A percentile compares a stretch with the other conserved stretches of the same genome.
Evolutionary conservation across 257 asterid genomes (phyloP).

Genomic region (Gynochthodes officinalis): DNA sequence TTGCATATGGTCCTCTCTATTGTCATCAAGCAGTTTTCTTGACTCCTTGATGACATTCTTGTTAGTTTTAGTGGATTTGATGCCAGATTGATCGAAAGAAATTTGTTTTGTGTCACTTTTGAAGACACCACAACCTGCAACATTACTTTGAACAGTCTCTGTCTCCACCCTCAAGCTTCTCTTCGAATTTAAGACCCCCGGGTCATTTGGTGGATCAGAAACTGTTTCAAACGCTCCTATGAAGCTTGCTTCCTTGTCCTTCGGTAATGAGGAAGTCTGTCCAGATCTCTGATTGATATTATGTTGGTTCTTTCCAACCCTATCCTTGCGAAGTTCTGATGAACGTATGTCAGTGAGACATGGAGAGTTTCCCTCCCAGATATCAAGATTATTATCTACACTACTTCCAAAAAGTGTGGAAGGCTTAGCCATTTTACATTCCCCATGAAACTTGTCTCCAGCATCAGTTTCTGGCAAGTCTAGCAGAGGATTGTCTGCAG

Average conservation of each 20-base stretch:
- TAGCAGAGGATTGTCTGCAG: constrained; percentile 15
- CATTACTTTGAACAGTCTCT: constrained; percentile 27
- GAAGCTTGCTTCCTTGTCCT: constrained; percentile 21
- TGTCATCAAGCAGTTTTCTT: constrained; percentile 31
- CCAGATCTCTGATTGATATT: constrained; percentile 26
- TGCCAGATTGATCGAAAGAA: constrained; percentile 27
- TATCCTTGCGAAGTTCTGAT: constrained; percentile 25
- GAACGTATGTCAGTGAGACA: constrained; percentile 17
- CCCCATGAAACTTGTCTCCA: constrained; percentile 15
- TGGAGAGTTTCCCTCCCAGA: constrained; percentile 19
- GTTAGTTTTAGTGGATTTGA: constrained; percentile 32
- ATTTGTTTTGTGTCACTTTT: constrained; percentile 23
- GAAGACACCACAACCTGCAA: constrained; percentile 27
- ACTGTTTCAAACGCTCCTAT: constrained; percentile 21
- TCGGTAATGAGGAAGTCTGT: constrained; percentile 27
- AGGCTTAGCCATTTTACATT: constrained; percentile 14
- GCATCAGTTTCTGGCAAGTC: constrained; percentile 20
- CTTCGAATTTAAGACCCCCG: constrained; percentile 30
- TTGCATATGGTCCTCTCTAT: constrained; percentile 34
- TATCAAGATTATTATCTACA: constrained; percentile 22
- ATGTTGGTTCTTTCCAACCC: constrained; percentile 18
- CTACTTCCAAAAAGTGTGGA: constrained; percentile 19
- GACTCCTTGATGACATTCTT: constrained; percentile 33
- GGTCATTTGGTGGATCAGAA: constrained; percentile 29
- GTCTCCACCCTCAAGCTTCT: constrained; percentile 27